These are phyloP conservation scores for Pisolithus albus DNA, from an alignment of 768 basidiomycete species.

Conservation along the genomic window DNA sequence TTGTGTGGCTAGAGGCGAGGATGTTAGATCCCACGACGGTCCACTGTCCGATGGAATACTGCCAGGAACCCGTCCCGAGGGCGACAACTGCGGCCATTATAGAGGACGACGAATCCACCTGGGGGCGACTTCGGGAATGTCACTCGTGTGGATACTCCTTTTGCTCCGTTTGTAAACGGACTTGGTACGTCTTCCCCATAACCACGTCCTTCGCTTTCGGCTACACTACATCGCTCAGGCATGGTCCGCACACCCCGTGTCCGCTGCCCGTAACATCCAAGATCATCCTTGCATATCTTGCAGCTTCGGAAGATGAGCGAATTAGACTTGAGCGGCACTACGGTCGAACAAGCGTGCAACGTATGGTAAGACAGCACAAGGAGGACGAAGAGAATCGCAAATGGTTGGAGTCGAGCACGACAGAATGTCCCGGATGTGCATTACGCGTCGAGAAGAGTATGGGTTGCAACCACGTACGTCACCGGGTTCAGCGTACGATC, in stretches of 20 bases:
- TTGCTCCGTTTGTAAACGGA: conserved; percentile 74
- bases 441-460: conserved; percentile 67
- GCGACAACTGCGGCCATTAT: conserved; percentile 33
- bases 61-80: conserved; percentile 72
- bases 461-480: conserved; percentile 85
- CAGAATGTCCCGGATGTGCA: conserved; percentile 65
- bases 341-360: conserved; percentile 54
- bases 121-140: conserved; percentile 70
- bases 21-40: conserved; percentile 66
- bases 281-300: conserved; percentile 62
- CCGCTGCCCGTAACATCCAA: conserved; percentile 60
- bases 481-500: not conserved
- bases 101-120: conserved; percentile 52
- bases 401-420: conserved; percentile 68
- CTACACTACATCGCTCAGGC: conserved; percentile 41
- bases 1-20: not conserved
- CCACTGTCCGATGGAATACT: conserved; percentile 73
- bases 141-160: conserved; percentile 68
- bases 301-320: conserved; percentile 44
- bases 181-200: conserved; percentile 47
- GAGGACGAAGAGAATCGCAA: conserved; percentile 70
- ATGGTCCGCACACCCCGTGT: conserved; percentile 72
- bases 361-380: conserved; percentile 53
- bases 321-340: conserved; percentile 51
- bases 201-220: not conserved